Conservation (phyloP, 2,329 filamentous ascomycete genomes). For the Furcasterigmium sp. region DNA sequence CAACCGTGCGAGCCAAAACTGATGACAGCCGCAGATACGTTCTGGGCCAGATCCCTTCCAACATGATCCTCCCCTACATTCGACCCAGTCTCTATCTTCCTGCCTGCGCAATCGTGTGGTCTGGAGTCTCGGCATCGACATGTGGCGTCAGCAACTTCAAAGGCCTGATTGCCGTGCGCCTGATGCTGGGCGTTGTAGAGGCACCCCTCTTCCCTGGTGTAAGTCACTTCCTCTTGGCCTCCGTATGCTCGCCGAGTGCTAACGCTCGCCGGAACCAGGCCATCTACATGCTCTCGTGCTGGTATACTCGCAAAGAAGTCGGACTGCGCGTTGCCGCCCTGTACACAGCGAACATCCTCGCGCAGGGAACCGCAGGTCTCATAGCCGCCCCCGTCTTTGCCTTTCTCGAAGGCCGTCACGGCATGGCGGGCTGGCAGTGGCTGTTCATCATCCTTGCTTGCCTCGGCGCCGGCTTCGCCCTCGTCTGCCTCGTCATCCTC, state of each 20-base stretch:
- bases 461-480: too few species aligned
- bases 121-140: constrained; percentile 3
- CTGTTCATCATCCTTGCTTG: background rate
- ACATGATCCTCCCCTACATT: constrained; percentile 22
- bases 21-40: constrained; percentile 3
- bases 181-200: constrained; percentile 6
- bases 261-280: background rate
- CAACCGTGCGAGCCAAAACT: background rate
- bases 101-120: constrained; percentile 3
- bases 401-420: background rate
- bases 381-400: background rate
- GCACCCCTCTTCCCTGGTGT: constrained; percentile 7
- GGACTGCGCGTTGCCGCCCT: background rate
- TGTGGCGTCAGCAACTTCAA: background rate
- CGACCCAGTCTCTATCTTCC: constrained; percentile 14
- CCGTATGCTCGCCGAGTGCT: background rate
- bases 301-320: background rate
- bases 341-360: background rate
- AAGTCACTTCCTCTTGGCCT: background rate
- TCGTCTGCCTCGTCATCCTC: too few species aligned
- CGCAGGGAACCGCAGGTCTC: background rate
- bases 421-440: background rate
- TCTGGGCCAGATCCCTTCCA: constrained; percentile 19
- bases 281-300: constrained; percentile 1
- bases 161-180: constrained; percentile 3